phyloP scores from a whole-genome alignment of 1,284 basidiomycete species.

The Ustilago nuda region DNA sequence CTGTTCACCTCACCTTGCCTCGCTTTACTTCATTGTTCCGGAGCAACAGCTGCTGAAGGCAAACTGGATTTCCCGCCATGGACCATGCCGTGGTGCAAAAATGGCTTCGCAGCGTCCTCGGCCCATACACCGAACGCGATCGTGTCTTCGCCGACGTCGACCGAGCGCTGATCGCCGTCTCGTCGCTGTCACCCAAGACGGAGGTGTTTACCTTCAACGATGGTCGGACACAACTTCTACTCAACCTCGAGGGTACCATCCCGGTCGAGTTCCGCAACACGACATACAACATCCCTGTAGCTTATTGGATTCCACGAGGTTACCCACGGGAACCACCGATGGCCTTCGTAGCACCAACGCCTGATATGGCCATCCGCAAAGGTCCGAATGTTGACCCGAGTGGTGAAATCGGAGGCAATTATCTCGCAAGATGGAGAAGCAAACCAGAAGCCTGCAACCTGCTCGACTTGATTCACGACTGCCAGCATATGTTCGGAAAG shows the following conservation, averaged over 20 bases:
- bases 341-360: conserved; percentile 93
- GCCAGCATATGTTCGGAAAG: conserved; percentile 83
- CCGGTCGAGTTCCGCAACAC: conserved; percentile 83
- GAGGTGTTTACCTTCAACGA: conserved; percentile 97
- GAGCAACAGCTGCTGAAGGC: background rate
- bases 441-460: conserved; percentile 88
- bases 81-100: conserved; percentile 62
- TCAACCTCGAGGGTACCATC: conserved; percentile 89
- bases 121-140: conserved; percentile 75
- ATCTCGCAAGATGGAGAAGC: conserved; percentile 80
- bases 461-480: conserved; percentile 76
- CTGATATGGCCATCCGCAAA: conserved; percentile 86
- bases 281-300: conserved; percentile 93
- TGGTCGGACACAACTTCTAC: conserved; percentile 87
- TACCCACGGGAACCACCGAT: conserved; percentile 78
- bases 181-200: conserved; percentile 84
- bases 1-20: background rate
- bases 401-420: conserved; percentile 79
- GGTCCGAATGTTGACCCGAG: conserved; percentile 83
- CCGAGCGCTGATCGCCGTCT: conserved; percentile 74
- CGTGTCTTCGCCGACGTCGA: conserved; percentile 78
- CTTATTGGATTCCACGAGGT: conserved; percentile 76
- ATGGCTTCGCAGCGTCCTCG: conserved; percentile 63
- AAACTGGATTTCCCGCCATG: conserved; percentile 38
- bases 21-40: background rate